These are phyloP conservation scores for Suillus clintonianus DNA, from an alignment of 768 basidiomycete species.

Conservation along the genomic window DNA sequence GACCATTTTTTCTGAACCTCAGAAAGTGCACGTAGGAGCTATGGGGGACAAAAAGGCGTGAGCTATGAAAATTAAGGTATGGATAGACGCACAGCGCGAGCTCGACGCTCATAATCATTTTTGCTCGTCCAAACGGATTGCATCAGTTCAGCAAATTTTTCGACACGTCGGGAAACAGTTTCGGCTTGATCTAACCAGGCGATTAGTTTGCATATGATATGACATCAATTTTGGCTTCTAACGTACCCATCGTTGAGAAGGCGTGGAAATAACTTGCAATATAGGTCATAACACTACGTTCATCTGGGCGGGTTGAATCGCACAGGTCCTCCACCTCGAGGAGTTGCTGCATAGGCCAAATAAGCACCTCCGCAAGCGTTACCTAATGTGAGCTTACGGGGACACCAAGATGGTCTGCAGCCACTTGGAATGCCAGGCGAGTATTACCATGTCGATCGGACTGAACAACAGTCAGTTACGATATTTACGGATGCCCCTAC, in stretches of 20 bases:
- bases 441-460: constrained; percentile 82
- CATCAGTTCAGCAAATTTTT: constrained; percentile 96
- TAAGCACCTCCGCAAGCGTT: neutral
- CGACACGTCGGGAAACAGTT: constrained; percentile 89
- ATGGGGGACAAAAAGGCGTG: neutral
- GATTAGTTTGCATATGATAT: neutral
- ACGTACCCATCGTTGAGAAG: constrained; percentile 92
- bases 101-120: constrained; percentile 92
- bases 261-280: constrained; percentile 98
- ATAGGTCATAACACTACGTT: constrained; percentile 97
- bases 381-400: constrained; percentile 57
- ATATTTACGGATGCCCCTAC: neutral
- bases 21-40: constrained; percentile 70
- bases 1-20: constrained; percentile 74
- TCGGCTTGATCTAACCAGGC: constrained; percentile 79
- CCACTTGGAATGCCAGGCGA: constrained; percentile 81
- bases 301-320: constrained; percentile 85
- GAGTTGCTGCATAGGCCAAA: constrained; percentile 61
- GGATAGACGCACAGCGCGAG: constrained; percentile 53
- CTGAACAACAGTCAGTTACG: constrained; percentile 38
- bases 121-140: constrained; percentile 84
- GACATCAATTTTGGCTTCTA: neutral
- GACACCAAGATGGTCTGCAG: constrained; percentile 86
- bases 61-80: neutral
- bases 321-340: constrained; percentile 96